Percentiles rank a stretch among this genome's conserved stretches.
Evolutionary conservation across 192 early-diverging fungal species (phyloP).

Genomic region (Phlyctochytrium planicorne): DNA sequence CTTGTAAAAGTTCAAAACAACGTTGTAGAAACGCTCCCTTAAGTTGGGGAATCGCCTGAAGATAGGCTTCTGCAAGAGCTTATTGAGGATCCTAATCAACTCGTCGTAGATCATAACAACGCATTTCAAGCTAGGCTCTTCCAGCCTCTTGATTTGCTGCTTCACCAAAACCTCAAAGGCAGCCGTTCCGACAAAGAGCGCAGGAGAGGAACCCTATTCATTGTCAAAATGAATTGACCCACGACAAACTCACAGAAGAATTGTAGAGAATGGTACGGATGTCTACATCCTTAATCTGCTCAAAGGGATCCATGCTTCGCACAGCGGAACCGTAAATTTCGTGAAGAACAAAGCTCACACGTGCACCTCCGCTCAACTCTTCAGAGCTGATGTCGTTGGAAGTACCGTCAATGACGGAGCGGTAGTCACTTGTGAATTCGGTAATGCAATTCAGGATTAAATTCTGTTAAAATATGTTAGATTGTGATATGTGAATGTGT

Average conservation of each 20-base stretch:
- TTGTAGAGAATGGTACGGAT: slow-evolving; percentile 99
- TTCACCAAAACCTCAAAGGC: slow-evolving; percentile 98
- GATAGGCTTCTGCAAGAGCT: slow-evolving; percentile 86
- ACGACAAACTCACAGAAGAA: slow-evolving; percentile 65
- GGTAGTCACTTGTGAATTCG: slow-evolving; percentile 97
- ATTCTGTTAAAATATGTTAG: slow-evolving; percentile 69
- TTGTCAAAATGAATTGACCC: background rate
- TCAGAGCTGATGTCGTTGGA: slow-evolving; percentile 91
- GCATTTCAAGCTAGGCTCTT: slow-evolving; percentile 97
- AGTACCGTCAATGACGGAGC: slow-evolving; percentile 93
- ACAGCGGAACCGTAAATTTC: slow-evolving; percentile 92
- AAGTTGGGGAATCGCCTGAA: slow-evolving; percentile 97
- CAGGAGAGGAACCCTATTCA: slow-evolving; percentile 83
- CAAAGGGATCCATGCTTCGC: slow-evolving; percentile 95
- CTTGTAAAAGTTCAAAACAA: slow-evolving; percentile 93
- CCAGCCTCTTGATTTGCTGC: slow-evolving; percentile 97
- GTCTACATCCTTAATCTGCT: slow-evolving; percentile 98
- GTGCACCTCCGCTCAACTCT: slow-evolving; percentile 96
- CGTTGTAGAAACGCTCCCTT: slow-evolving; percentile 88
- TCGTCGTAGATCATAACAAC: slow-evolving; percentile 97
- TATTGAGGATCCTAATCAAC: slow-evolving; percentile 90
- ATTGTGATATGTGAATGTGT: too few species aligned
- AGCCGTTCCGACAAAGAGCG: slow-evolving; percentile 96
- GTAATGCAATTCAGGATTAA: slow-evolving; percentile 96
- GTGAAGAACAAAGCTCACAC: slow-evolving; percentile 99